These are phyloP conservation scores for Udeniomyces megalosporus DNA, from an alignment of 768 basidiomycete species.

Conservation along the genomic window DNA sequence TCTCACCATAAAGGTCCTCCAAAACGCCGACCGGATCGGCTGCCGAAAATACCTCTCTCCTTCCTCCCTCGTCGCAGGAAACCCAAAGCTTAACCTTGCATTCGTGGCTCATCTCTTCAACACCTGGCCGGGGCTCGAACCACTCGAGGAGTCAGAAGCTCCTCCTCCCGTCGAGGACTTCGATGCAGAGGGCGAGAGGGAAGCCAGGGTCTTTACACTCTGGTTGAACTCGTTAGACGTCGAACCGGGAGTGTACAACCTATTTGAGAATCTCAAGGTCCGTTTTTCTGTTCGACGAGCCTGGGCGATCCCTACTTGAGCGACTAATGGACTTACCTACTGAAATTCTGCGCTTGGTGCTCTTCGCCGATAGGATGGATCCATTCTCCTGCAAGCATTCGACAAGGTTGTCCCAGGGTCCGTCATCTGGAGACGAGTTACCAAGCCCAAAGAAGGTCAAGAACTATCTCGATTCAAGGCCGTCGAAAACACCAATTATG, in stretches of 20 bases:
- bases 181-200: conserved; percentile 95
- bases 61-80: conserved; percentile 77
- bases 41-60: conserved; percentile 93
- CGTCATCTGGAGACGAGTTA: conserved; percentile 90
- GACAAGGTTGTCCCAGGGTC: conserved; percentile 86
- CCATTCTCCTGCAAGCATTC: conserved; percentile 84
- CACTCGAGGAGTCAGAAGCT: conserved; percentile 82
- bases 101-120: conserved; percentile 99
- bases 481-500: conserved; percentile 97
- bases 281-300: conserved; percentile 7
- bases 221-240: conserved; percentile 97
- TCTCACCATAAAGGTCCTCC: conserved; percentile 46
- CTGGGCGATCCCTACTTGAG: not conserved
- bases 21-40: conserved; percentile 83
- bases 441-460: conserved; percentile 72
- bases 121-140: conserved; percentile 84
- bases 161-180: conserved; percentile 87
- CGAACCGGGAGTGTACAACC: conserved; percentile 86
- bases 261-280: conserved; percentile 85
- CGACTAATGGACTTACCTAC: no score
- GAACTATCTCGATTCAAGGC: conserved; percentile 86
- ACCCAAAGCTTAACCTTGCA: conserved; percentile 81
- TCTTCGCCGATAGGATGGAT: conserved; percentile 40
- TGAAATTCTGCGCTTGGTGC: not conserved
- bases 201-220: conserved; percentile 91